Evolutionary conservation across 306 rosid species (phyloP), one percentile per base, ranked within the genome.

Genomic region (Prunus davidiana): DNA sequence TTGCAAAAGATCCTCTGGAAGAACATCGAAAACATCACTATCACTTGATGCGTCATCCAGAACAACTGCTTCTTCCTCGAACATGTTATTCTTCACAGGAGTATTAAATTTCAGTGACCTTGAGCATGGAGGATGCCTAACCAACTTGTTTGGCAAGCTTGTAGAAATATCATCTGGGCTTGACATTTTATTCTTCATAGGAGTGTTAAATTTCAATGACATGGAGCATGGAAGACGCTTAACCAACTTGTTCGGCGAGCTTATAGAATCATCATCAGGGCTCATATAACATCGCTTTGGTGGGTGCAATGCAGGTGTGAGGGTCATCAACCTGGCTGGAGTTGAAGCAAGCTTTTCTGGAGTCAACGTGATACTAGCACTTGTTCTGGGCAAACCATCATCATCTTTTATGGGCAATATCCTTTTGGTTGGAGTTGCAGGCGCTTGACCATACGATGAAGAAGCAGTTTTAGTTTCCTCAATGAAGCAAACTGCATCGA

Each of bases 141-240:
- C 83, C 77, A 93, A 62, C 75, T 84, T 91, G 80, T 62, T 83
- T 6, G 77, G 69, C 30, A 87, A 76, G 77, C 73, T 60, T 45
- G 77, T 16, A 62, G 79, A 50, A 73, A 64, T 76, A 30, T 82
- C 82, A 12, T 81, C 86, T 0, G 96, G 91, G 73, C 18, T 73
- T 75, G 30, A 14, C 28, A 46, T 27, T 64, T 66, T 84, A 77
- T 80, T 85, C 84, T 89, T 93, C 74, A 86, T 81, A 3, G 91
- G 97, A 77, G 91, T 78, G 82, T 88, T 91, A 50, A 90, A 93
- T 78, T 83, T 88, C 83, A 94, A 85, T 10, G 93, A 87, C 75
- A 90, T 89, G 22, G 86, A 58, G 22, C 88, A 81, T 12, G 87
- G 78, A 55, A 88, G 86, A 3, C 85, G 90, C 84, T 90, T 80